These are phyloP conservation scores for Harringtonia aguacate DNA, from an alignment of 2,329 filamentous ascomycete genomes.

Conservation along the genomic window DNA sequence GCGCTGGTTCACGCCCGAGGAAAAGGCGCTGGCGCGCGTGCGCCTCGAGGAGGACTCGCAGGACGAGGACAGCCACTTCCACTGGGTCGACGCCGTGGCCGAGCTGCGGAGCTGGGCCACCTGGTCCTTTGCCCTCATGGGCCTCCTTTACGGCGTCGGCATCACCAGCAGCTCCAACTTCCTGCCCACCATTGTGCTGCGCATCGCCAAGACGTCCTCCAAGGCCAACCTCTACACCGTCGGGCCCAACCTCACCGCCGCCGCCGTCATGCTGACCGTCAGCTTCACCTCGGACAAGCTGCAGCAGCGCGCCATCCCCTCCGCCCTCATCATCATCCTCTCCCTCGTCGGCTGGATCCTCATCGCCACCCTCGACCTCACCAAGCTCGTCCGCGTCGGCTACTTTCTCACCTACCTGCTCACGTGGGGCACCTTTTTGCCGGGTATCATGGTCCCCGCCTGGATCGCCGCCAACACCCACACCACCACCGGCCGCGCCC, in stretches of 20 bases:
- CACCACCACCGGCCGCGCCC: constrained; percentile 12
- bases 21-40: background rate
- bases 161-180: constrained; percentile 37
- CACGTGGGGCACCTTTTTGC: constrained; percentile 12
- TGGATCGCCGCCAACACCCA: constrained; percentile 13
- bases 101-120: background rate
- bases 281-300: constrained; percentile 12
- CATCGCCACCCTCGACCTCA: constrained; percentile 12
- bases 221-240: constrained; percentile 15
- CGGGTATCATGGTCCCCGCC: constrained; percentile 11
- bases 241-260: constrained; percentile 13
- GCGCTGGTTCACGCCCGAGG: background rate
- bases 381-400: constrained; percentile 9
- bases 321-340: constrained; percentile 9
- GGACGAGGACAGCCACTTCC: background rate
- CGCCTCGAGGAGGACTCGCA: background rate
- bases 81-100: background rate
- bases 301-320: constrained; percentile 11
- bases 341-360: constrained; percentile 14
- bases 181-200: constrained; percentile 19
- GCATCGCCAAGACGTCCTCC: constrained; percentile 21
- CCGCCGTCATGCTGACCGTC: constrained; percentile 11
- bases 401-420: constrained; percentile 15
- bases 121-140: background rate
- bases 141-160: constrained; percentile 40